These are phyloP conservation scores for Leersia perrieri DNA, from an alignment of 176 grass and related monocot species.

Conservation along the genomic window DNA sequence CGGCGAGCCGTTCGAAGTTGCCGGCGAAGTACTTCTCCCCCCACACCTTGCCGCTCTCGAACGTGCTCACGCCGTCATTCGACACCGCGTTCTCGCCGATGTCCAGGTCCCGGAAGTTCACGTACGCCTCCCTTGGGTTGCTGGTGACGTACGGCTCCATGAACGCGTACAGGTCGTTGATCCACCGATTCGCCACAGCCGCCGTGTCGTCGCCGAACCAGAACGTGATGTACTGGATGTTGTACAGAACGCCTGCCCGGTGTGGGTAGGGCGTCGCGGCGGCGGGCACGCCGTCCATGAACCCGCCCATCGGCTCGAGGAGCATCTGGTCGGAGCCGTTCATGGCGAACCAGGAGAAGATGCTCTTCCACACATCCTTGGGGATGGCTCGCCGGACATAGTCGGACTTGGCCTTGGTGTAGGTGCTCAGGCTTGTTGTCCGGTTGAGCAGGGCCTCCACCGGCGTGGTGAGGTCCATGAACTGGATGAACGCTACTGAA, in stretches of 20 bases:
- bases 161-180: constrained; percentile 12
- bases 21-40: constrained; percentile 35
- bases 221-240: constrained; percentile 17
- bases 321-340: constrained; percentile 15
- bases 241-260: constrained; percentile 15
- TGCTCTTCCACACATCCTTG: neutral
- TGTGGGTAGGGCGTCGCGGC: constrained; percentile 18
- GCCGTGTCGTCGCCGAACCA: neutral
- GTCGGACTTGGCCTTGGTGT: constrained; percentile 35
- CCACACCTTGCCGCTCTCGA: constrained; percentile 28
- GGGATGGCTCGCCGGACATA: constrained; percentile 27
- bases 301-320: constrained; percentile 26
- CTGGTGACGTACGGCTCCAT: constrained; percentile 33
- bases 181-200: constrained; percentile 17
- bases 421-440: neutral
- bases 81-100: constrained; percentile 43
- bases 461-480: neutral
- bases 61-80: constrained; percentile 3
- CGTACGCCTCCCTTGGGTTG: constrained; percentile 45
- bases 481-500: constrained; percentile 5
- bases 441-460: constrained; percentile 27
- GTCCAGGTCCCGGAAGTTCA: constrained; percentile 55
- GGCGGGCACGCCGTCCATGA: neutral
- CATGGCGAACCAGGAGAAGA: constrained; percentile 7
- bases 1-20: constrained; percentile 45